These are phyloP conservation scores for Knufia fluminis DNA, from an alignment of 2,329 filamentous ascomycete genomes.

Conservation along the genomic window DNA sequence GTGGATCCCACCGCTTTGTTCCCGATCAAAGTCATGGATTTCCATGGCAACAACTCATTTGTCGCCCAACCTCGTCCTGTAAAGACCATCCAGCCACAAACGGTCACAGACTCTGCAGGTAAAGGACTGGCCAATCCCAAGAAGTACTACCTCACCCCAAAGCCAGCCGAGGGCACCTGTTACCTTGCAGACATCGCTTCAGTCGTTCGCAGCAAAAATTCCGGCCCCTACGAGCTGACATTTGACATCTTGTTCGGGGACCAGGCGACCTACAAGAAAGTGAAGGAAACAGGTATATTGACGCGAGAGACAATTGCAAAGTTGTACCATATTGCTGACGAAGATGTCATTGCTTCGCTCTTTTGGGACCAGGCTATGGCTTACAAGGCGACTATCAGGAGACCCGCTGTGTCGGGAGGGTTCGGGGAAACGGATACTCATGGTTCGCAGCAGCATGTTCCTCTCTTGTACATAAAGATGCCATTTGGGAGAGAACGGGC, in stretches of 20 bases:
- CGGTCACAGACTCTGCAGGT: neutral
- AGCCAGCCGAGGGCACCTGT: conserved; percentile 9
- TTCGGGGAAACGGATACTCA: conserved; percentile 32
- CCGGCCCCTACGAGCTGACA: conserved; percentile 45
- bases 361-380: conserved; percentile 40
- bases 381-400: conserved; percentile 39
- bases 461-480: conserved; percentile 26
- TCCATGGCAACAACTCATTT: neutral
- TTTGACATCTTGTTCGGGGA: conserved; percentile 43
- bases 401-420: conserved; percentile 28
- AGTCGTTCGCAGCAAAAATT: conserved; percentile 43
- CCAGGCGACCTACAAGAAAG: conserved; percentile 26
- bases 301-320: conserved; percentile 22
- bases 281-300: conserved; percentile 32
- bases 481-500: too few species aligned
- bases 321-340: conserved; percentile 23
- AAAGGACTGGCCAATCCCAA: neutral
- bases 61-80: neutral
- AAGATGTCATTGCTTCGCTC: conserved; percentile 27
- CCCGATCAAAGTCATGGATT: conserved; percentile 12
- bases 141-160: neutral
- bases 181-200: conserved; percentile 30
- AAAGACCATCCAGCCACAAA: too few species aligned
- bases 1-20: conserved; percentile 19
- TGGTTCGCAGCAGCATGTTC: conserved; percentile 33